These are phyloP conservation scores for Xenoacremonium recifei DNA, from an alignment of 2,329 filamentous ascomycete genomes.

Conservation along the genomic window DNA sequence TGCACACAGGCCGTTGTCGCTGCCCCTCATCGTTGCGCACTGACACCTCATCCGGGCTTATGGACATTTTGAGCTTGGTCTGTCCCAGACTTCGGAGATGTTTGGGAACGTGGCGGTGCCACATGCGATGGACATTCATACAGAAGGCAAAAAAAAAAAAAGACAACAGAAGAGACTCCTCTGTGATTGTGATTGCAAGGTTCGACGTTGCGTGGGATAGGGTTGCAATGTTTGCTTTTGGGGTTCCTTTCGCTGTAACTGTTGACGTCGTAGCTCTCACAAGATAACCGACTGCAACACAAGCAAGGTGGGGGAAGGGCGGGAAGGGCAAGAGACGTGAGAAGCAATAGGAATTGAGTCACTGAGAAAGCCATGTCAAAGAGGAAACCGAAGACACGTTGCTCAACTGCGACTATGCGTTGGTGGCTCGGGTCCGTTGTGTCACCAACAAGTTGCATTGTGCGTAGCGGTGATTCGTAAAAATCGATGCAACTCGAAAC, in stretches of 20 bases:
- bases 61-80: constrained; percentile 5
- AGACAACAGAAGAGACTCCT: not conserved
- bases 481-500: no score
- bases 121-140: no score
- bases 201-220: no score
- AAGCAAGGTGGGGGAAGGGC: not conserved
- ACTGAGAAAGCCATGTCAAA: not conserved
- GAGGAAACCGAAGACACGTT: not conserved
- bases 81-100: constrained; percentile 6
- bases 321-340: constrained; percentile 1
- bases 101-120: not conserved
- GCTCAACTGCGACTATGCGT: not conserved
- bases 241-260: not conserved
- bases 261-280: not conserved
- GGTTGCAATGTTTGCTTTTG: constrained; percentile 1
- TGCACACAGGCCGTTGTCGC: not conserved
- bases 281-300: not conserved
- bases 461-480: no score
- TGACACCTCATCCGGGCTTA: not conserved
- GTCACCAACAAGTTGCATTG: not conserved
- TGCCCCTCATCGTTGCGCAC: not conserved
- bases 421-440: not conserved
- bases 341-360: constrained; percentile 4
- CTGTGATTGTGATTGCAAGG: no score
- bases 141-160: not conserved